Evolutionary conservation across 306 rosid genomes (phyloP), one percentile per base, ranked within the genome.

Genomic region (Lupinus albus): DNA sequence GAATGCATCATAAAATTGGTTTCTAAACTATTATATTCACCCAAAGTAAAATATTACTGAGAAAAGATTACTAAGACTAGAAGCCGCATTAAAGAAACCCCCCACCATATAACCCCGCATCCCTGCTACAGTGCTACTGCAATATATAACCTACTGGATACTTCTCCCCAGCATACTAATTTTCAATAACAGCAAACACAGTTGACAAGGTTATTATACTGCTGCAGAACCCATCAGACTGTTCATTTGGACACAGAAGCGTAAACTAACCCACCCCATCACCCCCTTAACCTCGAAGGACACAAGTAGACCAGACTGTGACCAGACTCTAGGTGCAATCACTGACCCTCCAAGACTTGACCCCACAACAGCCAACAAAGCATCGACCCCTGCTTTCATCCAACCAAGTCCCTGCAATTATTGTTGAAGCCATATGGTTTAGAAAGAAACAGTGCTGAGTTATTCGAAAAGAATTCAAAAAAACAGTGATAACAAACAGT

Each of bases 291-390:
- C 62, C 73, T 71, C 30, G 30, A 25, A 25, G 71, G 87, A 86
- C 85, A 64, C 92, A 30, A 44, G 87, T 30, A 44, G 87, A 83
- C 88, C 79, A 57, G 74, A 86, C 91, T 73, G 62, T 36, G 76
- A 82, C 75, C 81, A 68, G 88, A 88, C 86, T 57, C 85, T 55
- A 84, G 78, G 80, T 82, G 84, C 79, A 77, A 67, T 60, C 86
- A 83, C 76, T 75, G 55, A 79, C 49, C 39, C 55, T 8, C 58
- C 78, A 55, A 55, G 60, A 81, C 88, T 50, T 46, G 67, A 84
- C 72, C 86, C 82, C 65, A 0, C 30, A 54, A 62, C 77, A 53
- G 76, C 78, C 75, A 53, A 81, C 56, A 68, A 68, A 64, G 44
- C 70, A 69, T 72, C 36, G 72, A 66, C 52, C 61, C 68, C 74